phyloP scores from a whole-genome alignment of 345 rosid genomes.

The Balakata baccata region DNA sequence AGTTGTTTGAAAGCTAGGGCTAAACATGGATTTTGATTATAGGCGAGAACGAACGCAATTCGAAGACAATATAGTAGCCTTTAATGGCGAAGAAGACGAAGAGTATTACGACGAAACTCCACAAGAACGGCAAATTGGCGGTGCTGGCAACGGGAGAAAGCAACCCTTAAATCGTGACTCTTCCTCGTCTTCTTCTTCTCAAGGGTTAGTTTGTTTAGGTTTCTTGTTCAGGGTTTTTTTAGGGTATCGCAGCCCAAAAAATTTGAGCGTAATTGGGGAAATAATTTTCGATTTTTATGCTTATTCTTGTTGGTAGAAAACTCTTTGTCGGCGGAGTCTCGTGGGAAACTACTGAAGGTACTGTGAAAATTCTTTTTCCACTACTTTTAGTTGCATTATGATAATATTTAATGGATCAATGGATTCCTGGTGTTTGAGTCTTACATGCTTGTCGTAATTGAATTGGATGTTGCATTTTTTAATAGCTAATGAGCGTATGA shows the following conservation, averaged over 20 bases:
- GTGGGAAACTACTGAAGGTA: conserved; percentile 35
- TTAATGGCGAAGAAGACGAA: conserved; percentile 12
- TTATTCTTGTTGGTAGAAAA: conserved; percentile 25
- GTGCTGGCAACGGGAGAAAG: conserved; percentile 8
- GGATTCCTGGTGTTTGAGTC: background rate
- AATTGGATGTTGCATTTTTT: background rate
- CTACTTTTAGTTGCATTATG: background rate
- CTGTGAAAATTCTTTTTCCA: background rate
- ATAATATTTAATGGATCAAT: background rate
- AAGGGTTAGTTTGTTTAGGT: conserved; percentile 30
- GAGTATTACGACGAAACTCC: background rate
- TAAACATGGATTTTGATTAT: conserved; percentile 23
- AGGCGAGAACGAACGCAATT: conserved; percentile 5
- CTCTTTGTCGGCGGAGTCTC: conserved; percentile 39
- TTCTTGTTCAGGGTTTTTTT: background rate
- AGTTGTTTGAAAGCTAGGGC: conserved; percentile 2
- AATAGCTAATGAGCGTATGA: too few relatives aligned
- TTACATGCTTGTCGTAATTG: background rate
- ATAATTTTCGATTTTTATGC: conserved; percentile 15
- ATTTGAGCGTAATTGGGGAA: conserved; percentile 4
- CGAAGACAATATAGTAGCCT: conserved; percentile 8
- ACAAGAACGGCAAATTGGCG: conserved; percentile 3
- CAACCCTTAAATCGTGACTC: conserved; percentile 12
- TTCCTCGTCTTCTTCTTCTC: conserved; percentile 17
- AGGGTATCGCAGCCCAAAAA: background rate